Conservation (phyloP, 2,329 filamentous ascomycete genomes). For the Bretziella fagacearum region DNA sequence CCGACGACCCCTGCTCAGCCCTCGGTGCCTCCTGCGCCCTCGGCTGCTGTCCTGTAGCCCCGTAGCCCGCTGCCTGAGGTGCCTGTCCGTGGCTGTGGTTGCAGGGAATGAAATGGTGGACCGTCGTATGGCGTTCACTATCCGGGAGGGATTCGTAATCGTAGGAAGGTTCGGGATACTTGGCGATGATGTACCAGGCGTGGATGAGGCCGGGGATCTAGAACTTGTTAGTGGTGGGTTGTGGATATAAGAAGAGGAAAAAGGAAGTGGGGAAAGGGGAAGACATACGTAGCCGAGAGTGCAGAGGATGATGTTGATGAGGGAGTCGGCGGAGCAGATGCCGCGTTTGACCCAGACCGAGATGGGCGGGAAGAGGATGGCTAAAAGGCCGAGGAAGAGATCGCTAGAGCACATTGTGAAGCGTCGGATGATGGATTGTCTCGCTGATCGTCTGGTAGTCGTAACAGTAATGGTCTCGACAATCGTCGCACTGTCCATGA, state of each 20-base stretch:
- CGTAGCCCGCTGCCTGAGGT: conserved; percentile 19
- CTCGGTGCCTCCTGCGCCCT: conserved; percentile 17
- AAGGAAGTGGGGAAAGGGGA: not conserved
- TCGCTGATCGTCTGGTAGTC: not conserved
- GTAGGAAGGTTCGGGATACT: conserved; percentile 59
- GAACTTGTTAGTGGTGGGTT: not conserved
- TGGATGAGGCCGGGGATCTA: conserved; percentile 75
- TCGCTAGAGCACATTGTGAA: conserved; percentile 26
- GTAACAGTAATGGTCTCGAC: not conserved
- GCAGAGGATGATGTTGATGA: conserved; percentile 92
- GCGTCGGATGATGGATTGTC: not conserved
- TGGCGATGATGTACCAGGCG: conserved; percentile 94
- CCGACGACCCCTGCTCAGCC: conserved; percentile 19
- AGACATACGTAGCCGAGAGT: conserved; percentile 45
- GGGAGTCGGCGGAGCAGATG: conserved; percentile 75
- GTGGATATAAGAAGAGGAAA: not conserved
- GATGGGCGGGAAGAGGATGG: conserved; percentile 48
- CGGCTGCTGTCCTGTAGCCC: conserved; percentile 31
- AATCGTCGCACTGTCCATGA: not conserved
- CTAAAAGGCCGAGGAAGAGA: conserved; percentile 45
- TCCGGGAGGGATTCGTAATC: conserved; percentile 51
- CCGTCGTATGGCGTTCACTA: conserved; percentile 46
- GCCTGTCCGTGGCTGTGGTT: conserved; percentile 27
- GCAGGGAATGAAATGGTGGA: conserved; percentile 51
- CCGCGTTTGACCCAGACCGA: conserved; percentile 92